Conservation (phyloP, 2,329 filamentous ascomycete species). For the Ceratocystis lukuohia region DNA sequence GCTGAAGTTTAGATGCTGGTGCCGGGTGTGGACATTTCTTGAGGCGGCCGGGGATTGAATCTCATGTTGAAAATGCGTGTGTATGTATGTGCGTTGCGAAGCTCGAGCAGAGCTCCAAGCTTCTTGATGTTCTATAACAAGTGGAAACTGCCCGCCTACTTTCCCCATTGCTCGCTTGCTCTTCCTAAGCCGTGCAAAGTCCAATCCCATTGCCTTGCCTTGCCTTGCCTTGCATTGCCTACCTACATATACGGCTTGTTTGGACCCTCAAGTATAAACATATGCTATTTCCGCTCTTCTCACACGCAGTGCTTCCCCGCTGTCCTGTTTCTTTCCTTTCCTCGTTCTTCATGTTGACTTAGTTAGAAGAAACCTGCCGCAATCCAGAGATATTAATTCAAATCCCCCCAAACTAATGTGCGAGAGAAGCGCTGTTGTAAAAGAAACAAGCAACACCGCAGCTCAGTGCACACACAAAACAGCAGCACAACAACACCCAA, state of each 20-base stretch:
- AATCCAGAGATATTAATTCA: too few species aligned
- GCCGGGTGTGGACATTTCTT: not conserved
- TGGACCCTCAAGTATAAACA: not conserved
- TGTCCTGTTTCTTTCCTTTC: too few species aligned
- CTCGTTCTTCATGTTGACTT: too few species aligned
- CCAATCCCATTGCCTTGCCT: not conserved
- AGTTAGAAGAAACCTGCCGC: not conserved
- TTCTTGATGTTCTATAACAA: not conserved
- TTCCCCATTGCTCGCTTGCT: not conserved
- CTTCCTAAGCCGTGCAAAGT: not conserved
- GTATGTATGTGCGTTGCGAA: not conserved
- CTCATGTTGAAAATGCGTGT: too few species aligned
- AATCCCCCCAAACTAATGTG: too few species aligned
- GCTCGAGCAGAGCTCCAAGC: not conserved
- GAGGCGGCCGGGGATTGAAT: too few species aligned
- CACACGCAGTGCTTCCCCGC: too few species aligned
- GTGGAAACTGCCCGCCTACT: not conserved
- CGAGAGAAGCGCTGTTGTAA: not conserved
- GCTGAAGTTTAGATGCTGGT: not conserved
- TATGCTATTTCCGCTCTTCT: too few species aligned
- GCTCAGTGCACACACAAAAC: not conserved
- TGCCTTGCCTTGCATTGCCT: not conserved
- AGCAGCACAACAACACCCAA: not conserved
- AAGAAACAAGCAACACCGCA: not conserved
- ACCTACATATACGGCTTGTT: not conserved